phyloP scores from a whole-genome alignment of 352 stramenopile species.

The Globisporangium takayamanum region DNA sequence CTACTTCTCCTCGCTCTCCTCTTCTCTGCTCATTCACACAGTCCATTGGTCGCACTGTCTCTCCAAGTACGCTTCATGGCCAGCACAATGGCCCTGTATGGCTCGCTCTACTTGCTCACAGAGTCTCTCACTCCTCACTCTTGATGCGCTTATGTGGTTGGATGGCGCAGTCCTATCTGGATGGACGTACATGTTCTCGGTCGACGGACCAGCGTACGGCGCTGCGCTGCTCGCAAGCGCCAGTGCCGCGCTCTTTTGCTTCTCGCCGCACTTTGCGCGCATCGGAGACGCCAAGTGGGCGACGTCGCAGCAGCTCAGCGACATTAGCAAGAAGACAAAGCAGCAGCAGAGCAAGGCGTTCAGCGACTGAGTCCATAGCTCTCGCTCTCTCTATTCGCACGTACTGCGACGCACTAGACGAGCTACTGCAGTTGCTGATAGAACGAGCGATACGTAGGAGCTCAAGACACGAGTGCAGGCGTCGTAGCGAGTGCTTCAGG shows the following conservation, averaged over 20 bases:
- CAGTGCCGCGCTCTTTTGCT: conserved; percentile 57
- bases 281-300: conserved; percentile 21
- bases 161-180: conserved; percentile 55
- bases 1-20: background rate
- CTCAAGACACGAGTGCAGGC: background rate
- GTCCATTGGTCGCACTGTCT: conserved; percentile 74
- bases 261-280: conserved; percentile 51
- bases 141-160: background rate
- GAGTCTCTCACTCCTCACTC: background rate
- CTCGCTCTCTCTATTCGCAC: background rate
- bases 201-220: conserved; percentile 64
- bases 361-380: conserved; percentile 17
- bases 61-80: conserved; percentile 41
- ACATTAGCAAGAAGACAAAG: conserved; percentile 7
- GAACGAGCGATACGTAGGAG: background rate
- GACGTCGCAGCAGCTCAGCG: background rate
- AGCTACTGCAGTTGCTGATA: background rate
- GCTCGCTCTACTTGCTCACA: background rate
- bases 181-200: conserved; percentile 65
- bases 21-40: conserved; percentile 12
- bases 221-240: conserved; percentile 51
- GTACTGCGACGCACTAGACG: background rate
- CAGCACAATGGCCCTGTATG: conserved; percentile 1
- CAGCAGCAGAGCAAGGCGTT: conserved; percentile 25
- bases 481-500: conserved; percentile 16